phyloP scores from a whole-genome alignment of 441 rosid genomes.

The Populus hybrid region DNA sequence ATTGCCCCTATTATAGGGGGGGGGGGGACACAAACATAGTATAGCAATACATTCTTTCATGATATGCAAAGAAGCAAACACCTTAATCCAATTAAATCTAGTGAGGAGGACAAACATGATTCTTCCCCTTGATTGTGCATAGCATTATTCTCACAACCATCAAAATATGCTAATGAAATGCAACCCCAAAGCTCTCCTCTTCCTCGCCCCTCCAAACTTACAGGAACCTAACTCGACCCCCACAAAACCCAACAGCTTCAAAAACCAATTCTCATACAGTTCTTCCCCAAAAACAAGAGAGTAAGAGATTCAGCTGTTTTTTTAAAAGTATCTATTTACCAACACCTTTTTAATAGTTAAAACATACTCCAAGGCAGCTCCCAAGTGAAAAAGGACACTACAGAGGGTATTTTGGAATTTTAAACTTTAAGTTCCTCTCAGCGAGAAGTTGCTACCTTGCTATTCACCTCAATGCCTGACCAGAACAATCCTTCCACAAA shows the following conservation, averaged over 20 bases:
- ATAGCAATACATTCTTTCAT: too few relatives aligned
- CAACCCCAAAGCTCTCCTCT: not conserved
- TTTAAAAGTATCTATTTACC: not conserved
- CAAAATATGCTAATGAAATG: not conserved
- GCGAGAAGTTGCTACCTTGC: not conserved
- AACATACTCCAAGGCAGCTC: not conserved
- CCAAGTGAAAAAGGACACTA: not conserved
- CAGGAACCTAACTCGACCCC: not conserved
- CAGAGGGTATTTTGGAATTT: not conserved
- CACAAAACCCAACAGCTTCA: not conserved
- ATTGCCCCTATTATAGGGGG: too few relatives aligned
- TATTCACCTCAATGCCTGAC: not conserved
- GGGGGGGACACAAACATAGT: too few relatives aligned
- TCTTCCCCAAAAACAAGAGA: not conserved
- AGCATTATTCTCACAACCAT: too few relatives aligned
- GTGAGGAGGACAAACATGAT: too few relatives aligned
- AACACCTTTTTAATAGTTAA: not conserved
- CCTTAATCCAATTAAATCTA: too few relatives aligned
- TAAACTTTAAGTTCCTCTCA: not conserved
- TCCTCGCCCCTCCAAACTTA: not conserved
- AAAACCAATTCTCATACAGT: too few relatives aligned
- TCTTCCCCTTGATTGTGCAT: too few relatives aligned
- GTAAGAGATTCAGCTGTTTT: not conserved
- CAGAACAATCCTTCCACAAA: not conserved
- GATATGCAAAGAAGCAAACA: too few relatives aligned